Evolutionary conservation across 345 rosid species (phyloP), one percentile per base, ranked within the genome.

Genomic region (Garcia nutans): DNA sequence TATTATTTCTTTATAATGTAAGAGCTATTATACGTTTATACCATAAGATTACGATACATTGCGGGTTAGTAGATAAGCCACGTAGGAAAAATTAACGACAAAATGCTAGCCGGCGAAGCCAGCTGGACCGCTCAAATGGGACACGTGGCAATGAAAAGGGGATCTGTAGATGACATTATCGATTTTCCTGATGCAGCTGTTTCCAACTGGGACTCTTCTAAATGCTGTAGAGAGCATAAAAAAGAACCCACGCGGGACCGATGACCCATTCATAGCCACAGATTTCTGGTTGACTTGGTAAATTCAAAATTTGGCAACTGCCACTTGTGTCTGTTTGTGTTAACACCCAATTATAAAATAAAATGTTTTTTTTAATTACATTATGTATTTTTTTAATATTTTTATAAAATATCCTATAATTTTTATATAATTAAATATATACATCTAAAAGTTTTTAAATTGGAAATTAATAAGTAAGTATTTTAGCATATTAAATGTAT

Each of bases 31-130:
- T 28, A 28, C 31, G 31, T 28, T 20, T 44, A 20, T 67, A 41
- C 49, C 0, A 24, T 24, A 23, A 15, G 11, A 23, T 20, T 9
- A n/a, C 57, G 2, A 28, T 28, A 28, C 37, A 23, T 12, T 2
- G 54, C 3, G 10, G 65, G 41, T 26, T 57, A 3, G 79, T 55
- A 71, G 83, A 79, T 0, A 0, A 8, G 67, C 65, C 82, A 80
- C 74, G 76, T 52, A 68, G 54, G 78, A 64, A 33, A 17, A 0
- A 5, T 3, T 22, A 47, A n/a, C 10, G 28, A 72, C 69, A 78
- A 65, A 45, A 20, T 74, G 78, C 73, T 54, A 82, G 76, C 76
- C 61, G 44, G 70, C 68, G 41, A 49, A 8, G 70, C 64, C 85
- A 79, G 82, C 76, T 76, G 80, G 64, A 22, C 0, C n/a, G 41